These are phyloP conservation scores for Penicillium sp. DNA, from an alignment of 2,329 filamentous ascomycete genomes.

Conservation along the genomic window DNA sequence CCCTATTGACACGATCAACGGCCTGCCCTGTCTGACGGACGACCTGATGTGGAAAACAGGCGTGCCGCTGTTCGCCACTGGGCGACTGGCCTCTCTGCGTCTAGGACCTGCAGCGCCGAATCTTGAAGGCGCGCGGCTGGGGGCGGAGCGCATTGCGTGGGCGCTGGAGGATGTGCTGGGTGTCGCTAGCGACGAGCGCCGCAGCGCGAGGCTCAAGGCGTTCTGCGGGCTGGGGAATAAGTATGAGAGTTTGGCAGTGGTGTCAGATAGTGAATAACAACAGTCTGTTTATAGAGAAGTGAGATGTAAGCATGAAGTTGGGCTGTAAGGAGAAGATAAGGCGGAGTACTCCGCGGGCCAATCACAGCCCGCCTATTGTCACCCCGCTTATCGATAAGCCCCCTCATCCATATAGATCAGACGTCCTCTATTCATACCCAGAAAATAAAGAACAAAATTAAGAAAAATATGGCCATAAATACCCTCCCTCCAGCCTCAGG, in stretches of 20 bases:
- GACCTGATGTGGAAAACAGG: slow-evolving; percentile 71
- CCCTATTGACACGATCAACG: slow-evolving; percentile 60
- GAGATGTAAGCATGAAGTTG: neutral
- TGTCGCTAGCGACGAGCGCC: no score
- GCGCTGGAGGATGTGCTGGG: slow-evolving; percentile 59
- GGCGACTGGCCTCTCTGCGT: slow-evolving; percentile 62
- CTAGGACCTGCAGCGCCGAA: slow-evolving; percentile 71
- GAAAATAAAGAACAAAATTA: neutral
- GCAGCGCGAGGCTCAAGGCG: slow-evolving; percentile 26
- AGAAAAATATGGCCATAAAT: neutral
- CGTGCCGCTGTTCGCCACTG: slow-evolving; percentile 70
- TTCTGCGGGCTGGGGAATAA: slow-evolving; percentile 40
- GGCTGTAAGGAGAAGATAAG: no score
- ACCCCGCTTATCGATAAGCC: slow-evolving; percentile 2
- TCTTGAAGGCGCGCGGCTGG: slow-evolving; percentile 67
- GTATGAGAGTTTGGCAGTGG: slow-evolving; percentile 28
- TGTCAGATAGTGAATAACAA: neutral
- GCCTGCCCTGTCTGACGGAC: slow-evolving; percentile 69
- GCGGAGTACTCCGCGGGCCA: no score
- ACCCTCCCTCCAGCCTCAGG: neutral
- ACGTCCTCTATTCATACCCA: no score
- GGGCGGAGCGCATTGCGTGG: slow-evolving; percentile 71
- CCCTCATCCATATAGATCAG: no score
- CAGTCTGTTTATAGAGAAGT: neutral
- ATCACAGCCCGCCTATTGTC: slow-evolving; percentile 1